Conservation (phyloP, 164 flowering plant genomes). For the Buxus sempervirens region DNA sequence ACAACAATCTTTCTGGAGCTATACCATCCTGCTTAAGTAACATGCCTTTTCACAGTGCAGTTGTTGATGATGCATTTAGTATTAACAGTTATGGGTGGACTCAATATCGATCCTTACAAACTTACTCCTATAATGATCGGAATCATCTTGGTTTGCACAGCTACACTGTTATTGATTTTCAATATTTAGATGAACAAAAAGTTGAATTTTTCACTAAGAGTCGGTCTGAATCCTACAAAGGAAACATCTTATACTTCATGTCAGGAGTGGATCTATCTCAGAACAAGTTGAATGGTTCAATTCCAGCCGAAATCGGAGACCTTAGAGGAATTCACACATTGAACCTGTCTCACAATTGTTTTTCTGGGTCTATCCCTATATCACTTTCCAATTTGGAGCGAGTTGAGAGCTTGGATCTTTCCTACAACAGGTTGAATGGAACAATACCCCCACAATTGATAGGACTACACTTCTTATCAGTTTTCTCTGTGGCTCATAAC, state of each 20-base stretch:
- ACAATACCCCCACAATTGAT: too few relatives aligned
- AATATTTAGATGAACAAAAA: background rate
- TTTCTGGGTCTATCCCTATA: conserved; percentile 13
- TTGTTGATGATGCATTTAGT: background rate
- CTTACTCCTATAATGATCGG: too few relatives aligned
- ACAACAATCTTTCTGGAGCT: conserved; percentile 15
- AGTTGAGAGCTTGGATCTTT: conserved; percentile 28
- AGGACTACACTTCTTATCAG: too few relatives aligned
- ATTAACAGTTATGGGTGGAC: background rate
- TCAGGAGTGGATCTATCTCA: conserved; percentile 27
- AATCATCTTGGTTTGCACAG: too few relatives aligned
- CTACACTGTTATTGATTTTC: too few relatives aligned
- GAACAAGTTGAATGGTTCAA: conserved; percentile 18
- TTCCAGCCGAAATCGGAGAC: conserved; percentile 23
- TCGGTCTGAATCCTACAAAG: conserved; percentile 4
- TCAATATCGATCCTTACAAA: background rate
- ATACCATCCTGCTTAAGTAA: conserved; percentile 17
- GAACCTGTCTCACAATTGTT: conserved; percentile 19
- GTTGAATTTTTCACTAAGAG: conserved; percentile 20
- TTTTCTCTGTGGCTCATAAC: too few relatives aligned
- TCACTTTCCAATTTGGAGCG: conserved; percentile 8
- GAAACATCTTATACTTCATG: conserved; percentile 3
- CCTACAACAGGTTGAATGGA: conserved; percentile 13
- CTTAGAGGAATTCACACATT: conserved; percentile 5
- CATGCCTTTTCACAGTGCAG: conserved; percentile 4